These are phyloP conservation scores for Borealophlyctis nickersoniae DNA, from an alignment of 192 early-diverging fungal genomes.

Conservation along the genomic window DNA sequence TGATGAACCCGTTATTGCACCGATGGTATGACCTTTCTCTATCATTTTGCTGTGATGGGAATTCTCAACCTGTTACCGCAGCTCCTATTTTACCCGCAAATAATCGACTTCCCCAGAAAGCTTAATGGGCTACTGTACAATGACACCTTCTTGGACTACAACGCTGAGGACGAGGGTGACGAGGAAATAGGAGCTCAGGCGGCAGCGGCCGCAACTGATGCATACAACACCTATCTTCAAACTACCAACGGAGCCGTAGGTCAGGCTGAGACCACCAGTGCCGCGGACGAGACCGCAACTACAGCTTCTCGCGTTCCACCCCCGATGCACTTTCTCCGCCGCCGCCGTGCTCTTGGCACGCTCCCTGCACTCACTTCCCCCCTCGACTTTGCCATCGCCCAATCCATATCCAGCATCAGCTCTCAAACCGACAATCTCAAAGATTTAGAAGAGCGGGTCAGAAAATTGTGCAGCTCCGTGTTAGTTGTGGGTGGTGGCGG, in stretches of 20 bases:
- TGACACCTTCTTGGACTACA: slow-evolving; percentile 25
- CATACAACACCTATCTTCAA: slow-evolving; percentile 11
- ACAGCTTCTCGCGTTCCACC: background rate
- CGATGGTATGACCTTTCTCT: slow-evolving; percentile 53
- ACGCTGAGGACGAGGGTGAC: slow-evolving; percentile 23
- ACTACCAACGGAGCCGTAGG: background rate
- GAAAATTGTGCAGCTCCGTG: slow-evolving; percentile 72
- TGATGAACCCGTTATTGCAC: slow-evolving; percentile 77
- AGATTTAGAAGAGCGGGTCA: slow-evolving; percentile 67
- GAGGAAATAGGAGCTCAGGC: slow-evolving; percentile 5
- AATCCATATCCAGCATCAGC: slow-evolving; percentile 12
- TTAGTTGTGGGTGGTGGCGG: slow-evolving; percentile 85
- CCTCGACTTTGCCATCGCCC: slow-evolving; percentile 27
- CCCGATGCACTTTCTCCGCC: slow-evolving; percentile 13
- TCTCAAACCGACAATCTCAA: background rate
- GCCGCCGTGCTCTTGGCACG: slow-evolving; percentile 6
- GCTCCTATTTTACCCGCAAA: slow-evolving; percentile 52
- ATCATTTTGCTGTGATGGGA: background rate
- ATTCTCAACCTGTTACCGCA: slow-evolving; percentile 27
- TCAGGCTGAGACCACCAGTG: background rate
- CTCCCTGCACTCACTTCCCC: slow-evolving; percentile 14
- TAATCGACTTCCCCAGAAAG: slow-evolving; percentile 35
- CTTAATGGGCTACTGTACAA: slow-evolving; percentile 31
- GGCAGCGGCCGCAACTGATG: background rate
- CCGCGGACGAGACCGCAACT: slow-evolving; percentile 1